Conservation (phyloP, 164 flowering plant species). For the Magnolia sinica region DNA sequence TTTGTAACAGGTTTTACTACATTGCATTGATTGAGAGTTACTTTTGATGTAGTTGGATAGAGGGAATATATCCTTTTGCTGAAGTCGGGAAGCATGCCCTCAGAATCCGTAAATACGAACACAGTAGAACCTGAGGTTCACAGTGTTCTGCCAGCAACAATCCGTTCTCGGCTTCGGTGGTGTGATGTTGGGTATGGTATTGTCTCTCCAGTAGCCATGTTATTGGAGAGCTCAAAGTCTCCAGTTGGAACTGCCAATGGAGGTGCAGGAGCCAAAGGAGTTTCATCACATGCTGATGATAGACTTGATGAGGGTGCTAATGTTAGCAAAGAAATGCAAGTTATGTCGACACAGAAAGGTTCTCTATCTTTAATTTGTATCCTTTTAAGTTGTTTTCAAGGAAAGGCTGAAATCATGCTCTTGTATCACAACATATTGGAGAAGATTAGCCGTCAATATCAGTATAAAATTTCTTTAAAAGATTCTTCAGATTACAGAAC, state of each 20-base stretch:
- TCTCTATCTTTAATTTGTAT: not conserved
- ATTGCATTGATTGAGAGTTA: not conserved
- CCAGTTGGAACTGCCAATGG: constrained; percentile 33
- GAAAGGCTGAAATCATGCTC: too few relatives aligned
- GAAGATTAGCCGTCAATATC: too few relatives aligned
- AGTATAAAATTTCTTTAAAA: too few relatives aligned
- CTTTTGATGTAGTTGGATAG: constrained; percentile 2
- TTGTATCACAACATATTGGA: too few relatives aligned
- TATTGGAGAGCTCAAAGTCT: constrained; percentile 43
- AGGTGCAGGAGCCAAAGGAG: constrained; percentile 39
- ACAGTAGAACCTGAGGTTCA: constrained; percentile 27
- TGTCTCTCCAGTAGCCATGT: constrained; percentile 14
- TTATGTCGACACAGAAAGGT: constrained; percentile 42
- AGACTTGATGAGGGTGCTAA: constrained; percentile 42
- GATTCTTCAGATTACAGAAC: too few relatives aligned
- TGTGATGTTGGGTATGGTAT: constrained; percentile 41
- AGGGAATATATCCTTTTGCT: constrained; percentile 4
- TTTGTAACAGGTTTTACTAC: not conserved
- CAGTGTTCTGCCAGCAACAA: constrained; percentile 5
- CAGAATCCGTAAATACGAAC: constrained; percentile 38
- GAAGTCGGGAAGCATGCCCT: constrained; percentile 45
- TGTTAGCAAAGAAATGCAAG: constrained; percentile 42
- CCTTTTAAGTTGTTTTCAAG: not conserved
- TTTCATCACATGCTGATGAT: constrained; percentile 41
- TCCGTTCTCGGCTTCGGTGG: constrained; percentile 76